Evolutionary conservation across 495 filamentous ascomycete species (phyloP), one percentile per base, ranked within the genome.

Genomic region (Podospora pseudopauciseta): DNA sequence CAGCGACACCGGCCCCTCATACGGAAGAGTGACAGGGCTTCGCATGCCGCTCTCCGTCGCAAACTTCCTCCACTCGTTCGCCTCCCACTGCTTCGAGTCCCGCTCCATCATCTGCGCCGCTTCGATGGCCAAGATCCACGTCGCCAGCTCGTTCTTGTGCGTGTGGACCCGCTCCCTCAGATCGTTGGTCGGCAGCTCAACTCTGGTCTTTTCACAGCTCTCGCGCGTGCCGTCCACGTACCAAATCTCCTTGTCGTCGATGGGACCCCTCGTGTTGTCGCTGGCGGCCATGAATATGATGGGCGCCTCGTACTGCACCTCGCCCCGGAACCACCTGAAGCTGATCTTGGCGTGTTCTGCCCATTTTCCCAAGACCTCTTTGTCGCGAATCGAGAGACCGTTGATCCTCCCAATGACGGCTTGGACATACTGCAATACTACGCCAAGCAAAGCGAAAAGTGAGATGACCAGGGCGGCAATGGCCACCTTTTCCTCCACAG

Each of bases 301-400:
- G 19, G 81, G 81, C 2, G 77, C 75, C 68, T 80, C 78, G 67
- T 81, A 83, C 6, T 78, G 71, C 32, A 82, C 78, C 63, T 83
- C 81, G 44, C 79, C 73, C 53, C 79, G 72, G 27, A 83, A 76
- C 68, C 78, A 76, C 19, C 67, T 34, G 74, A 71, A 75, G 7
- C 73, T 70, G 56, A 78, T 66, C 20, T 68, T 72, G 2, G 79
- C 78, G 27, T 74, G 69, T 49, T 58, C 63, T 1, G 79, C 78
- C 80, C 79, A 83, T 16, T 68, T 66, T 2, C 80, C 79, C 69
- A 81, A 77, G 0, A 81, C 80, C 9, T 68, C 57, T 23, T 64
- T 66, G 44, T 73, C 71, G 60, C 70, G 72, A 54, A 70, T 72
- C 7, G 72, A 67, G 13, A 65, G 62, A 15, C 70, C 70, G 13